Evolutionary conservation across 2,329 filamentous ascomycete species (phyloP), one percentile per base, ranked within the genome.

Genomic region (Phoma herbarum): DNA sequence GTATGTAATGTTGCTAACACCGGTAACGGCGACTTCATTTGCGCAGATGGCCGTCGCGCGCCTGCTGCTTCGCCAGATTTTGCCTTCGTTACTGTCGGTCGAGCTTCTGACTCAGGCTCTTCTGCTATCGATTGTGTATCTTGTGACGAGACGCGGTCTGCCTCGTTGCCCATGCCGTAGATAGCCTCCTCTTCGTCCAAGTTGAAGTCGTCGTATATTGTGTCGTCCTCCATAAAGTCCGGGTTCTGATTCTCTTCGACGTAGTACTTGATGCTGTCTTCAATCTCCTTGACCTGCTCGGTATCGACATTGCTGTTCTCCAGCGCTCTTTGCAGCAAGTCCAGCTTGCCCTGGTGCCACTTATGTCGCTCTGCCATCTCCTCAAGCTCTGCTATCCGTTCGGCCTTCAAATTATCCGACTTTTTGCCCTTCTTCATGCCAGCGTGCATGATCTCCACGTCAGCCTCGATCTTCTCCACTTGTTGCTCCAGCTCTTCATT

Each of bases 351-450:
- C 74, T 96, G 91, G 75, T 99, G 95, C 91, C 92, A 98, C 79
- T 97, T 97, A 83, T 98, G 94, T 69, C 90, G 88, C 77, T 99
- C 95, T 68, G 93, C 92, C 70, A 89, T 84, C 60, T 86, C 83
- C 72, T 96, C 90, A 66, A 99, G 90, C 75, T 95, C 90, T 52
- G 92, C 87, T 81, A 98, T 88, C 59, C 94, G 89, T 65, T 97
- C 94, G 3, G 91, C 89, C 79, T 96, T 97, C 65, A 86, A 84
- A 43, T 83, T 84, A 68, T 96, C 91, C n/a, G 65, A 60, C 77
- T 90, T 92, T 82, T 97, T 98, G 73, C 93, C 91, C 82, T 97
- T 97, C 83, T 97, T 98, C 83, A 96, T 88, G 23, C 90, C 93
- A 23, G 90, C 90, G 74, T 95, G 90, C 82, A 99, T 85, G 57